Percentiles rank a stretch among this genome's conserved stretches.
Evolutionary conservation across 352 stramenopile species (phyloP).

Genomic region (Phytophthora macrochlamydospora): DNA sequence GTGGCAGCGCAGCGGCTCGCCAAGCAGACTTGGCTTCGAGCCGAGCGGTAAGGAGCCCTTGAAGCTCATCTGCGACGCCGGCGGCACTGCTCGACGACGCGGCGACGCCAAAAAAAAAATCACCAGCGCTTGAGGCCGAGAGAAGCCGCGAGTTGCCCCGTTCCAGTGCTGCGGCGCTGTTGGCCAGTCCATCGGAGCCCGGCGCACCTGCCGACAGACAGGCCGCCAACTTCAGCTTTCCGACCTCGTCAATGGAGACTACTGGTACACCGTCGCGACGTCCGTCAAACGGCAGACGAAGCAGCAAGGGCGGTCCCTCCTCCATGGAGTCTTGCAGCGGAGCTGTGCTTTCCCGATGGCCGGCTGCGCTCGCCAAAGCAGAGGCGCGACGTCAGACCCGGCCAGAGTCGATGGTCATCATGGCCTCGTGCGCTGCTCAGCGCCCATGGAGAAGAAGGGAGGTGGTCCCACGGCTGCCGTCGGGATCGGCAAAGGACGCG

Average conservation of each 20-base stretch:
- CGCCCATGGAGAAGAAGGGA: constrained; percentile 9
- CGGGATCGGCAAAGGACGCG: constrained; percentile 17
- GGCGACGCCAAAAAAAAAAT: constrained; percentile 25
- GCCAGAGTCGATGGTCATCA: constrained; percentile 4
- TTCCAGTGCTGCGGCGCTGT: not conserved
- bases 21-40: constrained; percentile 1
- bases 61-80: constrained; percentile 13
- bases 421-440: not conserved
- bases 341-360: constrained; percentile 19
- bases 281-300: constrained; percentile 2
- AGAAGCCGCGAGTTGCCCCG: constrained; percentile 7
- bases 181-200: constrained; percentile 25
- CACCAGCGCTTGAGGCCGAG: constrained; percentile 3
- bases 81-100: constrained; percentile 8
- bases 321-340: constrained; percentile 3
- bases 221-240: constrained; percentile 3
- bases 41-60: constrained; percentile 16
- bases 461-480: constrained; percentile 9
- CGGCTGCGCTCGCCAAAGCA: constrained; percentile 31
- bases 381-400: constrained; percentile 13
- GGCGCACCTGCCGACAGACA: constrained; percentile 19
- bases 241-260: constrained; percentile 3
- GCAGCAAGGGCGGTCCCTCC: constrained; percentile 20
- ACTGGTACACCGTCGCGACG: too few relatives aligned
- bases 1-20: not conserved